Evolutionary conservation across 169 alveolate species (phyloP).

Genomic region (Ichthyophthirius multifiliis): DNA sequence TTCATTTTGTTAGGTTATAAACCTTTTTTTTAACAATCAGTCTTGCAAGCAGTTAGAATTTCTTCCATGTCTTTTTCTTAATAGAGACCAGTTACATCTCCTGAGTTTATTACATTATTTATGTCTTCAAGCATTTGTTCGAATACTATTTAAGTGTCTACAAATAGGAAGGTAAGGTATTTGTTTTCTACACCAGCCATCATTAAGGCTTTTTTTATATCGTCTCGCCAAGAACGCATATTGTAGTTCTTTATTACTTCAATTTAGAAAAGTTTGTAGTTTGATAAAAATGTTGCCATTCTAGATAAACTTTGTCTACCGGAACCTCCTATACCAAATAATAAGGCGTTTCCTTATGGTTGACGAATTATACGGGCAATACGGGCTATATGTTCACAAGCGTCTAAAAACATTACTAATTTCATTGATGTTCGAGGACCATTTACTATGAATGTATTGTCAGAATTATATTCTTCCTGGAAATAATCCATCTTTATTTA

Average conservation of each 20-base stretch:
- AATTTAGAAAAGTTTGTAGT: slow-evolving; percentile 72
- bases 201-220: slow-evolving; percentile 78
- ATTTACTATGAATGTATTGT: slow-evolving; percentile 65
- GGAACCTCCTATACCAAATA: slow-evolving; percentile 89
- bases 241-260: slow-evolving; percentile 72
- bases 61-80: slow-evolving; percentile 91
- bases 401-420: slow-evolving; percentile 93
- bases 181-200: slow-evolving; percentile 85
- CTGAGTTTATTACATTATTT: slow-evolving; percentile 90
- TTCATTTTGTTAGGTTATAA: slow-evolving; percentile 90
- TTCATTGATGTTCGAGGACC: slow-evolving; percentile 43
- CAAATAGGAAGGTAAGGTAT: slow-evolving; percentile 73
- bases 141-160: slow-evolving; percentile 76
- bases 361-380: slow-evolving; percentile 77
- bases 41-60: slow-evolving; percentile 63
- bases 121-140: slow-evolving; percentile 93
- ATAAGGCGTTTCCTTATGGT: slow-evolving; percentile 81
- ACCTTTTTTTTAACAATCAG: slow-evolving; percentile 80
- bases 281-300: slow-evolving; percentile 71
- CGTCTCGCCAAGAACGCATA: slow-evolving; percentile 83
- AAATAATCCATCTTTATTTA: slow-evolving; percentile 60
- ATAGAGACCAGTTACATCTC: slow-evolving; percentile 93
- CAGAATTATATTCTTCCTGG: slow-evolving; percentile 68
- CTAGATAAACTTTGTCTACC: slow-evolving; percentile 85
- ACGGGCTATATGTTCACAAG: slow-evolving; percentile 93